phyloP scores from a whole-genome alignment of 2,329 filamentous ascomycete genomes.

The Colletotrichum sp. region DNA sequence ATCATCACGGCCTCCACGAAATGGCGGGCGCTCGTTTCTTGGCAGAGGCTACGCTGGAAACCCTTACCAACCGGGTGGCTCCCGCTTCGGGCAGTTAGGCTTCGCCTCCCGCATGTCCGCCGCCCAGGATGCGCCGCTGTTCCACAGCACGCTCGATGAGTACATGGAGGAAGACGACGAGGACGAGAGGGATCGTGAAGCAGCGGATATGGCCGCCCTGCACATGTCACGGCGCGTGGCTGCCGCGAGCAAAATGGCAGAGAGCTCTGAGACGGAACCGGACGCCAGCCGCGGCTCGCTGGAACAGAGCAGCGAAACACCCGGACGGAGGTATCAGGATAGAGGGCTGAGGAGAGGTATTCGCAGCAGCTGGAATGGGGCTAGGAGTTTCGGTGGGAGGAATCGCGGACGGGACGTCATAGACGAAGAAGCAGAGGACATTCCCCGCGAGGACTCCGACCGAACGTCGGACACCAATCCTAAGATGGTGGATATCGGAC shows the following conservation, averaged over 20 bases:
- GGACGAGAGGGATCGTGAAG: constrained; percentile 86
- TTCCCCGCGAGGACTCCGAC: constrained; percentile 36
- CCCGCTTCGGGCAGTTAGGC: constrained; percentile 73
- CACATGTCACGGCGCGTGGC: constrained; percentile 90
- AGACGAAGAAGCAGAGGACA: constrained; percentile 48
- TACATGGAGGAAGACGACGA: constrained; percentile 94
- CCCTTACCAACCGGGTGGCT: constrained; percentile 74
- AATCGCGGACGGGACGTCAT: constrained; percentile 32
- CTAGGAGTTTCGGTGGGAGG: constrained; percentile 41
- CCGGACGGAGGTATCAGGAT: constrained; percentile 49
- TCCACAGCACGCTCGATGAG: constrained; percentile 89
- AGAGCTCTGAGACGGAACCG: constrained; percentile 83
- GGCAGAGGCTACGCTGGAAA: constrained; percentile 63
- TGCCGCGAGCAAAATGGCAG: constrained; percentile 80
- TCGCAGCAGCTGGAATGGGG: constrained; percentile 69
- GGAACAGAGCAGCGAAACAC: constrained; percentile 56
- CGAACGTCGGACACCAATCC: constrained; percentile 31
- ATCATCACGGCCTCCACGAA: constrained; percentile 34
- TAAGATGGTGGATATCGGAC: constrained; percentile 85
- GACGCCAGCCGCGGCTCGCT: constrained; percentile 65
- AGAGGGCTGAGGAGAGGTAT: constrained; percentile 57
- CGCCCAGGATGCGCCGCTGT: constrained; percentile 84
- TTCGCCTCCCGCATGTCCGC: constrained; percentile 79
- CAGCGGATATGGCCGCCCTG: constrained; percentile 91
- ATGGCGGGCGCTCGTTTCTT: constrained; percentile 47